These are phyloP conservation scores for Crithidia acanthocephali DNA, from an alignment of 208 protist genomes.

Conservation along the genomic window DNA sequence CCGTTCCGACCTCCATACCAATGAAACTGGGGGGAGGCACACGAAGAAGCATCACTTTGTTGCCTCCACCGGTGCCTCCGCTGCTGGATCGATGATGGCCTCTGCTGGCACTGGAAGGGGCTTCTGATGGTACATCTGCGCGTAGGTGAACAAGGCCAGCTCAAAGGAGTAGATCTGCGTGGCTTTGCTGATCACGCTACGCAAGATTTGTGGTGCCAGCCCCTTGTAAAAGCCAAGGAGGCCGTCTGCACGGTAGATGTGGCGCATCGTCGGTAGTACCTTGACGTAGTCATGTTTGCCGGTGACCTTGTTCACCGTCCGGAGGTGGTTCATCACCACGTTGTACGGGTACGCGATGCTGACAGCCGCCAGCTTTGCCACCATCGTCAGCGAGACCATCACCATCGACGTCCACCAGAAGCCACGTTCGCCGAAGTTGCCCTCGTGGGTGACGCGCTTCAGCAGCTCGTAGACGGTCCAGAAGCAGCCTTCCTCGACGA, in stretches of 20 bases:
- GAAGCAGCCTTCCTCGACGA: slow-evolving; percentile 88
- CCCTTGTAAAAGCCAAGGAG: slow-evolving; percentile 92
- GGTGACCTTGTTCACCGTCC: slow-evolving; percentile 84
- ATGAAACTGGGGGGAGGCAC: no score
- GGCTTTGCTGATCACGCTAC: slow-evolving; percentile 85
- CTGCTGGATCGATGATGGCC: slow-evolving; percentile 16
- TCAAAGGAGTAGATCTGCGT: slow-evolving; percentile 91
- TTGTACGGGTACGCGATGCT: slow-evolving; percentile 91
- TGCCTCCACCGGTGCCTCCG: slow-evolving; percentile 1
- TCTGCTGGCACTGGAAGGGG: slow-evolving; percentile 12
- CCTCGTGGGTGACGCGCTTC: slow-evolving; percentile 76
- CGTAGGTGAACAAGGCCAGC: slow-evolving; percentile 82
- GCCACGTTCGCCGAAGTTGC: slow-evolving; percentile 47
- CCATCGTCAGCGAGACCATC: slow-evolving; percentile 84
- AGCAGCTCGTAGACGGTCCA: slow-evolving; percentile 90
- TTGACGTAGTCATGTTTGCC: slow-evolving; percentile 76
- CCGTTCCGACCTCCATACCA: no score
- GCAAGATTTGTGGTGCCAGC: slow-evolving; percentile 80
- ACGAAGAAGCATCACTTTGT: not conserved
- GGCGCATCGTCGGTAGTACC: slow-evolving; percentile 63
- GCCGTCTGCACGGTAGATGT: slow-evolving; percentile 80
- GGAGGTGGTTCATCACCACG: slow-evolving; percentile 90
- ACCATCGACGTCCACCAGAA: slow-evolving; percentile 69
- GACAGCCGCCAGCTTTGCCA: slow-evolving; percentile 74
- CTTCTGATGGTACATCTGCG: slow-evolving; percentile 32